Conservation (phyloP, 202 grass and related monocot species). For the Hordeum pubiflorum region DNA sequence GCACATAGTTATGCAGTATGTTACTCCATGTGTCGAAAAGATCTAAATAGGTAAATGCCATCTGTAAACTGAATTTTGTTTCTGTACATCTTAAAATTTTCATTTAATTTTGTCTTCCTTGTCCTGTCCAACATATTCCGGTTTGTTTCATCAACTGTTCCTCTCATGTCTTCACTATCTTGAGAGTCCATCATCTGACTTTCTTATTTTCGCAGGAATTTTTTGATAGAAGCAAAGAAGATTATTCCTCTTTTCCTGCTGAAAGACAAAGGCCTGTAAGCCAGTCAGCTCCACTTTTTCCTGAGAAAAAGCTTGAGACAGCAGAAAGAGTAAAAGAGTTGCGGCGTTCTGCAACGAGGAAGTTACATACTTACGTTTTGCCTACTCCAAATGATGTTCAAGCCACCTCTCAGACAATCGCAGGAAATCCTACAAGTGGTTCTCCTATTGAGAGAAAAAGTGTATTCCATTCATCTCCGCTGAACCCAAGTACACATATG, state of each 20-base stretch:
- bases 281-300: constrained; percentile 73
- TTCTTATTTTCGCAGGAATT: constrained; percentile 51
- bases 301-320: constrained; percentile 52
- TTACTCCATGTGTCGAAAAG: neutral
- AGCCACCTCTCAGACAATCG: constrained; percentile 33
- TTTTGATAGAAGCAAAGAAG: constrained; percentile 48
- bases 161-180: neutral
- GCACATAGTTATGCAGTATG: neutral
- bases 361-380: constrained; percentile 70
- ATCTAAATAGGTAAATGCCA: neutral
- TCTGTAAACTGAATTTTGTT: neutral
- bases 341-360: constrained; percentile 59
- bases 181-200: neutral
- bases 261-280: constrained; percentile 46
- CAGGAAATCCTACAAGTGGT: constrained; percentile 40
- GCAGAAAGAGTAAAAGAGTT: constrained; percentile 58
- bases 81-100: neutral
- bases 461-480: constrained; percentile 66
- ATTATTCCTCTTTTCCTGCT: constrained; percentile 32
- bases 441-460: constrained; percentile 38
- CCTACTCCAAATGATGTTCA: constrained; percentile 66
- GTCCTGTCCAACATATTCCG: neutral
- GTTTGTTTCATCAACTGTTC: neutral
- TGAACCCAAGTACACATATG: constrained; percentile 48
- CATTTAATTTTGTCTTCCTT: constrained; percentile 1